These are phyloP conservation scores for Cryptococcus amylolentus DNA, from an alignment of 1,284 basidiomycete species.

Conservation along the genomic window DNA sequence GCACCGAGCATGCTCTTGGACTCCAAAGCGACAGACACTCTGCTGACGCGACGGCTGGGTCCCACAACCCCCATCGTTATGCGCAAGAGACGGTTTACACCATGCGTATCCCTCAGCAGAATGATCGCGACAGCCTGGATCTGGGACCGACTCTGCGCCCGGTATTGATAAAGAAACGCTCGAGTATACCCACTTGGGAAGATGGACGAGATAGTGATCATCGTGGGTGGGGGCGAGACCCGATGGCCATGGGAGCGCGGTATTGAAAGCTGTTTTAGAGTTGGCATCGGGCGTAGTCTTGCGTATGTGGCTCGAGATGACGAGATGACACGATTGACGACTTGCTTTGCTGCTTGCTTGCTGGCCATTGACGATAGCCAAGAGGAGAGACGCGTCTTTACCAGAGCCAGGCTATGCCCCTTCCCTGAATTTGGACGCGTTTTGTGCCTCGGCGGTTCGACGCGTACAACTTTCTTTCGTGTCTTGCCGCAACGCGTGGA, in stretches of 20 bases:
- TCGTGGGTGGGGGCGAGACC: conserved; percentile 1
- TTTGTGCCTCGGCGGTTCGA: too few relatives aligned
- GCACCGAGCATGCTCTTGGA: neutral
- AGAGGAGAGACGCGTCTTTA: too few relatives aligned
- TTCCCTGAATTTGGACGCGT: too few relatives aligned
- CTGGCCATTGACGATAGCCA: too few relatives aligned
- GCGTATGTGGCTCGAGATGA: too few relatives aligned
- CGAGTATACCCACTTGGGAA: conserved; percentile 7
- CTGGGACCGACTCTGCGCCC: conserved; percentile 12
- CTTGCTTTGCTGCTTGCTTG: too few relatives aligned
- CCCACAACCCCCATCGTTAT: conserved; percentile 4
- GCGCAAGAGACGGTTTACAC: conserved; percentile 17
- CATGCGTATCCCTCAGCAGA: conserved; percentile 1
- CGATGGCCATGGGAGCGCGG: conserved; percentile 7
- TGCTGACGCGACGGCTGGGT: neutral
- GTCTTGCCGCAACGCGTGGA: too few relatives aligned
- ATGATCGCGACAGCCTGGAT: neutral
- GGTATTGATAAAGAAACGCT: conserved; percentile 9
- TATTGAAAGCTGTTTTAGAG: neutral
- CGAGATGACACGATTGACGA: too few relatives aligned
- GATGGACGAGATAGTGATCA: neutral
- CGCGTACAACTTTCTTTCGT: too few relatives aligned
- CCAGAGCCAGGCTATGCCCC: too few relatives aligned
- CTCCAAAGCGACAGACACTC: neutral
- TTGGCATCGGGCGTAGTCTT: too few relatives aligned